Conservation (phyloP, 2,329 filamentous ascomycete species). For the Magnaporthiopsis poae region DNA sequence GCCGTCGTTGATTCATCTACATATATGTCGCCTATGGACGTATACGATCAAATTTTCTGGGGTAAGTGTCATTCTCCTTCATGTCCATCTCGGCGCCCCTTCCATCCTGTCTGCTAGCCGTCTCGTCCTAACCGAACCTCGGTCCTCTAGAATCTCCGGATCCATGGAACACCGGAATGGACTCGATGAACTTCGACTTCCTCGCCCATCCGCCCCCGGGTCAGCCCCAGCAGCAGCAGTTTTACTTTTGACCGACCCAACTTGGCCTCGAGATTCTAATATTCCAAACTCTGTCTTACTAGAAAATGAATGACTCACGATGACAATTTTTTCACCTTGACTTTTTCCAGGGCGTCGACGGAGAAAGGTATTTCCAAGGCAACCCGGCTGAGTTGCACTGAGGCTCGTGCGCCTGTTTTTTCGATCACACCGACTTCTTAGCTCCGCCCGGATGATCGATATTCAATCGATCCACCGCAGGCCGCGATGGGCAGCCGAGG, state of each 20-base stretch:
- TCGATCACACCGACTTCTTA: too few species aligned
- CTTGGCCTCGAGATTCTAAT: neutral
- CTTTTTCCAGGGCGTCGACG: too few species aligned
- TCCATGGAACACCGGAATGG: constrained; percentile 46
- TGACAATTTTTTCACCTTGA: neutral
- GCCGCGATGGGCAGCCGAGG: too few species aligned
- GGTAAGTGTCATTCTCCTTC: constrained; percentile 29
- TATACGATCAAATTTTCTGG: constrained; percentile 61
- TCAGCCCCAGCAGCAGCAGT: constrained; percentile 44
- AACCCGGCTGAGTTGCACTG: neutral
- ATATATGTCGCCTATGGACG: constrained; percentile 57
- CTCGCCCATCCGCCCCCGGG: constrained; percentile 49
- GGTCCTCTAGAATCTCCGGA: constrained; percentile 43
- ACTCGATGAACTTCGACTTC: constrained; percentile 52
- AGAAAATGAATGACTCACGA: neutral
- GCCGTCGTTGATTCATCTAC: constrained; percentile 40
- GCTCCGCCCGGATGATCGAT: too few species aligned
- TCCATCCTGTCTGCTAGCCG: too few species aligned
- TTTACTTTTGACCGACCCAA: constrained; percentile 38
- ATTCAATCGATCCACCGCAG: too few species aligned
- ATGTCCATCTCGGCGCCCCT: too few species aligned
- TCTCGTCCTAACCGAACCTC: too few species aligned
- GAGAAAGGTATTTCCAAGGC: neutral
- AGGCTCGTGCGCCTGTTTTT: neutral
- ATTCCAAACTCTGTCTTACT: neutral